phyloP scores from a whole-genome alignment of 768 basidiomycete genomes.

The Pulveroboletus sp. region DNA sequence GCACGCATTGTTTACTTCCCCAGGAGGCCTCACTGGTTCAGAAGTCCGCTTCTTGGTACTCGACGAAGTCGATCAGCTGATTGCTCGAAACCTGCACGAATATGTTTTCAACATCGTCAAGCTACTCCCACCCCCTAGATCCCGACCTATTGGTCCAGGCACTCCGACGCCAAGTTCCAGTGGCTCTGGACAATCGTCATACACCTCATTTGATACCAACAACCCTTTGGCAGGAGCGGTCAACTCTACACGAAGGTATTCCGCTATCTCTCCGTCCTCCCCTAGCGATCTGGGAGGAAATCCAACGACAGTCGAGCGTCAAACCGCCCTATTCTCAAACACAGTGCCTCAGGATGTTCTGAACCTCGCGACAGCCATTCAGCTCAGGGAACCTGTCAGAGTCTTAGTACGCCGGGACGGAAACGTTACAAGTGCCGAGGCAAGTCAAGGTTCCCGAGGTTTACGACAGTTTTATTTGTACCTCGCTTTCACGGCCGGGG shows the following conservation, averaged over 20 bases:
- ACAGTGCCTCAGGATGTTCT: slow-evolving; percentile 98
- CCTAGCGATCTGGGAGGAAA: slow-evolving; percentile 35
- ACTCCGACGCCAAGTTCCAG: slow-evolving; percentile 33
- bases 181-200: slow-evolving; percentile 36
- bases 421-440: slow-evolving; percentile 66
- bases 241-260: slow-evolving; percentile 53
- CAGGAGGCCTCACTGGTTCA: slow-evolving; percentile 71
- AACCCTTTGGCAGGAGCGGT: slow-evolving; percentile 31
- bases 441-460: slow-evolving; percentile 70
- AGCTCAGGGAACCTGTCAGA: slow-evolving; percentile 92
- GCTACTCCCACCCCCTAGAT: slow-evolving; percentile 82
- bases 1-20: slow-evolving; percentile 80
- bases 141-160: slow-evolving; percentile 44
- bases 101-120: slow-evolving; percentile 93
- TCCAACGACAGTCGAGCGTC: slow-evolving; percentile 60
- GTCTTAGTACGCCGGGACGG: slow-evolving; percentile 95
- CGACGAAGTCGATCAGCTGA: slow-evolving; percentile 97
- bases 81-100: slow-evolving; percentile 94
- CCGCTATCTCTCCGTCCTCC: slow-evolving; percentile 46
- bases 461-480: slow-evolving; percentile 96
- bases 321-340: slow-evolving; percentile 94
- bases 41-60: slow-evolving; percentile 93
- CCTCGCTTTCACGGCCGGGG: slow-evolving; percentile 87
- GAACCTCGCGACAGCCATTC: slow-evolving; percentile 88
- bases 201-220: slow-evolving; percentile 46